Conservation (phyloP, 352 stramenopile species). For the Phytophthora podocarpi region DNA sequence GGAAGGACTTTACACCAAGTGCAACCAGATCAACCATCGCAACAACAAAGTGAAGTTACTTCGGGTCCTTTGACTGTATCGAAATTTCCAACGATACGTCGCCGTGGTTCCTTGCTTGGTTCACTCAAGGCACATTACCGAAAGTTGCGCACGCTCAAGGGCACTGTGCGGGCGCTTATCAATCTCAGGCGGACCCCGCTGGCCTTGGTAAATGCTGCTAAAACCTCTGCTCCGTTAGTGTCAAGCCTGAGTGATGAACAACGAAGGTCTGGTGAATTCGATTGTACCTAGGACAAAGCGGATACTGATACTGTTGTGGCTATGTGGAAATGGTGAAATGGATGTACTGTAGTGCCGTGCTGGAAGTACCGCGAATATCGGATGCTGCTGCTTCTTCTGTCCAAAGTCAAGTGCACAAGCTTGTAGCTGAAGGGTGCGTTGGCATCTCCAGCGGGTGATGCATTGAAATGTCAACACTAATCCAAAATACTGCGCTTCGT, state of each 20-base stretch:
- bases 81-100: not conserved
- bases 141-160: slow-evolving; percentile 74
- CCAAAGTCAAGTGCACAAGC: slow-evolving; percentile 63
- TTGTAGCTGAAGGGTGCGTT: slow-evolving; percentile 60
- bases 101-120: slow-evolving; percentile 46
- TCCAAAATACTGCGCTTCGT: no score
- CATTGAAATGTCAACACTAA: no score
- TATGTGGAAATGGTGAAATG: no score
- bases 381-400: slow-evolving; percentile 42
- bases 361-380: slow-evolving; percentile 46
- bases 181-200: slow-evolving; percentile 47
- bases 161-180: slow-evolving; percentile 69
- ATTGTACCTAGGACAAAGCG: not conserved
- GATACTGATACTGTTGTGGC: not conserved
- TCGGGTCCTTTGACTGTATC: not conserved
- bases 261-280: slow-evolving; percentile 14
- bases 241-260: slow-evolving; percentile 7
- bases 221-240: not conserved
- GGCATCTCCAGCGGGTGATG: not conserved
- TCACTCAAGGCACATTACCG: slow-evolving; percentile 74
- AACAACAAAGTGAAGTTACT: slow-evolving; percentile 30
- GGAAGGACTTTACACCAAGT: slow-evolving; percentile 1
- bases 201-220: not conserved
- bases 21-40: not conserved
- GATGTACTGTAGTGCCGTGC: slow-evolving; percentile 12